These are phyloP conservation scores for Pontederia paniculata DNA, from an alignment of 176 grass and related monocot species.

Conservation along the genomic window DNA sequence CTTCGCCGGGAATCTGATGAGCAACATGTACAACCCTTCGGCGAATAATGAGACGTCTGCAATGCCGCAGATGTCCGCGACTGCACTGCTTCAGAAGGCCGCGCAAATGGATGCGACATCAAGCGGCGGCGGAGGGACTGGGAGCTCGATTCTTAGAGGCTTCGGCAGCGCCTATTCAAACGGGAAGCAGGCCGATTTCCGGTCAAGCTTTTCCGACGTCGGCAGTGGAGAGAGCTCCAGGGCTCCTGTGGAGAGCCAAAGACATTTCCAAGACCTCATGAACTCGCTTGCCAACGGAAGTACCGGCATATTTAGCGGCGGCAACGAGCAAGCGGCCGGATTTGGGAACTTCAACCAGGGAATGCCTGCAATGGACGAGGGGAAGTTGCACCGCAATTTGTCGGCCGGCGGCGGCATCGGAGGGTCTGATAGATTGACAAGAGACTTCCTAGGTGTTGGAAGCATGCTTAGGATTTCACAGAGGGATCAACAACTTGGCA, in stretches of 20 bases:
- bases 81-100: conserved; percentile 81
- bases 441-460: conserved; percentile 91
- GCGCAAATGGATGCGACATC: conserved; percentile 58
- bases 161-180: conserved; percentile 7
- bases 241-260: not conserved
- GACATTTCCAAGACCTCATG: conserved; percentile 13
- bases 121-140: not conserved
- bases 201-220: not conserved
- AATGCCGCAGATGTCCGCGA: conserved; percentile 69
- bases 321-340: conserved; percentile 8
- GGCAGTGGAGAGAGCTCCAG: conserved; percentile 4
- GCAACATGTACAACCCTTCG: conserved; percentile 26
- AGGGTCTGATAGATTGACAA: conserved; percentile 28
- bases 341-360: conserved; percentile 3
- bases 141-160: conserved; percentile 10
- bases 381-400: conserved; percentile 23
- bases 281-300: conserved; percentile 1
- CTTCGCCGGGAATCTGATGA: conserved; percentile 25
- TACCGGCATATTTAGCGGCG: not conserved
- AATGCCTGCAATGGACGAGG: conserved; percentile 24
- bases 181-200: not conserved
- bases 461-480: conserved; percentile 30
- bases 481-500: conserved; percentile 11
- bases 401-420: not conserved
- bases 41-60: not conserved